Evolutionary conservation across 2,329 filamentous ascomycete genomes (phyloP), one percentile per base, ranked within the genome.

Genomic region (Trichophyton mentagrophytes): DNA sequence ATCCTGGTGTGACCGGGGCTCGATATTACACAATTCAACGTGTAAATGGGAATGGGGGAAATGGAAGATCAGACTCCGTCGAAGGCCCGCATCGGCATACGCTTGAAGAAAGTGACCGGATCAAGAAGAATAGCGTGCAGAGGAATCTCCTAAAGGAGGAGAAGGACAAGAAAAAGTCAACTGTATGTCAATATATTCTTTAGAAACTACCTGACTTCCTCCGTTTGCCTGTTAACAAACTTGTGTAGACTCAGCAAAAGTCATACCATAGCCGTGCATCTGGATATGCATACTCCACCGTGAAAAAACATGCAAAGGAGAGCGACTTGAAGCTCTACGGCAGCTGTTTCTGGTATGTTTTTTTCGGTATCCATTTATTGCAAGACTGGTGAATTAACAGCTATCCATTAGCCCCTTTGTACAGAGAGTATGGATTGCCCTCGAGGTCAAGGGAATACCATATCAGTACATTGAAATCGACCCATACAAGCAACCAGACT

Each of bases 391-490:
- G 33, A 38, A 11, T 49, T 59, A 40, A 40, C 40, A 2, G 9
- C 57, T 42, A 57, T 53, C 63, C 68, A 38, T 67, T 66, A 88
- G 87, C 69, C 89, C 89, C 27, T 93, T 92, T 70, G 89, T 90
- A 1, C 89, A 95, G 70, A 84, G 89, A 17, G 87, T 93, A 27
- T 95, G 90, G 90, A 93, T 95, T 65, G 87, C 89, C 0, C 79
- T 95, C 40, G 89, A 95, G 71, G 79, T 85, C 67, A 93, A 93
- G 71, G 81, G 83, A 17, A 79, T 93, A 7, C 77, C 82, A 42
- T 95, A 95, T 69, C 88, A 95, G 70, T 95, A 95, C 72, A 85
- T 90, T 67, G 90, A 95, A 73, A 85, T 89, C 53, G 87, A 95
- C 68, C 87, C 89, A 6, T 90, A 89, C 69, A 83, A 85, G 66